These are phyloP conservation scores for Spinacia oleracea DNA, from an alignment of 179 eudicot species.

Conservation along the genomic window DNA sequence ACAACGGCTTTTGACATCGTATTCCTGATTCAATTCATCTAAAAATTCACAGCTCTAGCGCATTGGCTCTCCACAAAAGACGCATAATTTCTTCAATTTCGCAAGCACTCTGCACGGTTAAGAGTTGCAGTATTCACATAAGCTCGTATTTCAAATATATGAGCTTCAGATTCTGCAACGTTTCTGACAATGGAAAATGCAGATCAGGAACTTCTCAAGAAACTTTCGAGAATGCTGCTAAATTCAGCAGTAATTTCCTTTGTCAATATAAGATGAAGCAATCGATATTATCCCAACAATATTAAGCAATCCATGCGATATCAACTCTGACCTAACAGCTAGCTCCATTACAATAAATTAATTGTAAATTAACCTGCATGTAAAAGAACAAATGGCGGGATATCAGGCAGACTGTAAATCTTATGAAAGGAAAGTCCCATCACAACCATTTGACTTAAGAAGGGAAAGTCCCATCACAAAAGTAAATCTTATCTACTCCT, in stretches of 20 bases:
- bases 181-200: constrained; percentile 9
- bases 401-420: neutral
- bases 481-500: neutral
- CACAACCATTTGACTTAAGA: neutral
- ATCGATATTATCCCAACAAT: constrained; percentile 18
- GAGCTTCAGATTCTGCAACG: constrained; percentile 16
- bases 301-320: constrained; percentile 17
- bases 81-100: constrained; percentile 13
- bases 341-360: constrained; percentile 22
- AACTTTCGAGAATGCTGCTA: constrained; percentile 12
- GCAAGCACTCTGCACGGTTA: constrained; percentile 11
- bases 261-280: constrained; percentile 32
- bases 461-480: neutral
- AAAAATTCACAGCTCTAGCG: constrained; percentile 11
- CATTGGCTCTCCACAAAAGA: constrained; percentile 6
- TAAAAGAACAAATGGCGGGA: neutral
- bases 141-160: constrained; percentile 15
- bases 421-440: neutral
- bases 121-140: constrained; percentile 12
- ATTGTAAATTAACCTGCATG: constrained; percentile 17
- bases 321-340: constrained; percentile 26
- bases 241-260: constrained; percentile 21
- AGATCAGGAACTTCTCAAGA: constrained; percentile 14
- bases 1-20: constrained; percentile 33
- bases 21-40: constrained; percentile 14